Evolutionary conservation across 139 green algal genomes (phyloP).

Genomic region (Cymbomonas tetramitiformis): DNA sequence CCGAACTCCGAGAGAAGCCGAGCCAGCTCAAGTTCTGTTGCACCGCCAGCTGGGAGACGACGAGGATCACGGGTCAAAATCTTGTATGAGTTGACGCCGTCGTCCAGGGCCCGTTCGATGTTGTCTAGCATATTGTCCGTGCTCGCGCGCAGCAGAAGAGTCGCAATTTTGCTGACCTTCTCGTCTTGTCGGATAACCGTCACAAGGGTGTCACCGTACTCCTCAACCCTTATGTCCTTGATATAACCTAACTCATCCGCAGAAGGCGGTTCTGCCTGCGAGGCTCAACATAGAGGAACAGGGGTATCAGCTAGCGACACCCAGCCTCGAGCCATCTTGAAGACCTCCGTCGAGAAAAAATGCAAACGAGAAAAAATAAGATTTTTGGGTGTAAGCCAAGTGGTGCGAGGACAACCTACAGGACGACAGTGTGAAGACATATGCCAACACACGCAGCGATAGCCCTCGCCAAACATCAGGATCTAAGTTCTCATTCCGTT

Average conservation of each 20-base stretch:
- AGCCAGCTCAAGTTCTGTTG: slow-evolving; percentile 74
- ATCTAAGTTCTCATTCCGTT: too few species aligned
- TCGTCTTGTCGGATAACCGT: slow-evolving; percentile 59
- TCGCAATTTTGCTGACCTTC: slow-evolving; percentile 45
- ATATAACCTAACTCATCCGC: slow-evolving; percentile 31
- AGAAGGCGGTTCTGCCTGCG: too few species aligned
- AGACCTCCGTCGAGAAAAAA: too few species aligned
- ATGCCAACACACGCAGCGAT: too few species aligned
- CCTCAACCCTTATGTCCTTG: slow-evolving; percentile 33
- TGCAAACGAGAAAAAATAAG: too few species aligned
- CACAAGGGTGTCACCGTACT: slow-evolving; percentile 73
- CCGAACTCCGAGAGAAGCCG: slow-evolving; percentile 40
- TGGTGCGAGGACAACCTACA: too few species aligned
- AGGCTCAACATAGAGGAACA: too few species aligned
- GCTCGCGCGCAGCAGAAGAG: slow-evolving; percentile 75
- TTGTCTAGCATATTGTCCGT: slow-evolving; percentile 84
- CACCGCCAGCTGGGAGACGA: slow-evolving; percentile 64
- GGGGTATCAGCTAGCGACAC: too few species aligned
- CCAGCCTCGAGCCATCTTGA: too few species aligned
- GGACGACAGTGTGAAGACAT: too few species aligned
- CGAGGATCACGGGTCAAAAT: slow-evolving; percentile 63
- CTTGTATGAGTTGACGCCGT: slow-evolving; percentile 92
- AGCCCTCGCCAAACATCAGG: too few species aligned
- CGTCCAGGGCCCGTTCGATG: slow-evolving; percentile 85
- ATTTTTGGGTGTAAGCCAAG: too few species aligned